Percentiles rank a stretch among this genome's conserved stretches.
These are phyloP conservation scores for Apiospora aurea DNA, from an alignment of 2,329 filamentous ascomycete species.

Conservation along the genomic window DNA sequence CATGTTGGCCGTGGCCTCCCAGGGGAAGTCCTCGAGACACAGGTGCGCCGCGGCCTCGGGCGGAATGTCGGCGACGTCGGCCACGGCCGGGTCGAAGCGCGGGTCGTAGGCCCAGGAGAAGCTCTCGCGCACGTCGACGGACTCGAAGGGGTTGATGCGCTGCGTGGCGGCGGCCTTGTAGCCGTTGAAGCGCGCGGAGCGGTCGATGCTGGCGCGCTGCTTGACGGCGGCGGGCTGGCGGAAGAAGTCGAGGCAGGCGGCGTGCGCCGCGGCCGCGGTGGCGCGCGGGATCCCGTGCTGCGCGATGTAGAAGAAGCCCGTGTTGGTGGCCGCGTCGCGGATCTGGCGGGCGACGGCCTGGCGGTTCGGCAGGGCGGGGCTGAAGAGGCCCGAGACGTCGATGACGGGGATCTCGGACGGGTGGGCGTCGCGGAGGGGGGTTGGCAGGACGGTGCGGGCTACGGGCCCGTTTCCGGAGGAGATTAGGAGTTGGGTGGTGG, in stretches of 20 bases:
- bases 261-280: slow-evolving; percentile 41
- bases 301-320: slow-evolving; percentile 54
- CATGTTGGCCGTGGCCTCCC: slow-evolving; percentile 38
- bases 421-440: slow-evolving; percentile 36
- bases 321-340: slow-evolving; percentile 47
- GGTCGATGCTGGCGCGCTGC: slow-evolving; percentile 41
- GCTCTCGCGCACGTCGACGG: slow-evolving; percentile 42
- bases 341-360: slow-evolving; percentile 48
- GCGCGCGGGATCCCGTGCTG: slow-evolving; percentile 40
- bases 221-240: slow-evolving; percentile 36
- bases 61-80: slow-evolving; percentile 38
- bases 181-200: slow-evolving; percentile 48
- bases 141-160: slow-evolving; percentile 35
- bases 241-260: slow-evolving; percentile 35
- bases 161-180: slow-evolving; percentile 45
- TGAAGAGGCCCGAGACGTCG: slow-evolving; percentile 51
- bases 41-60: slow-evolving; percentile 19
- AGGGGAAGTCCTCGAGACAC: slow-evolving; percentile 35
- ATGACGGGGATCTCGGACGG: slow-evolving; percentile 49
- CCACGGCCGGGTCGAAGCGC: slow-evolving; percentile 37
- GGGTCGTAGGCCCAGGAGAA: slow-evolving; percentile 46
- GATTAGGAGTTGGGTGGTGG: slow-evolving; percentile 34
- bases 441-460: slow-evolving; percentile 32
- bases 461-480: slow-evolving; percentile 38
- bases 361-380: slow-evolving; percentile 43